Percentiles rank a stretch among this genome's conserved stretches.
Conservation (phyloP, 2,329 filamentous ascomycete genomes). For the Pseudogymnoascus sp. region DNA sequence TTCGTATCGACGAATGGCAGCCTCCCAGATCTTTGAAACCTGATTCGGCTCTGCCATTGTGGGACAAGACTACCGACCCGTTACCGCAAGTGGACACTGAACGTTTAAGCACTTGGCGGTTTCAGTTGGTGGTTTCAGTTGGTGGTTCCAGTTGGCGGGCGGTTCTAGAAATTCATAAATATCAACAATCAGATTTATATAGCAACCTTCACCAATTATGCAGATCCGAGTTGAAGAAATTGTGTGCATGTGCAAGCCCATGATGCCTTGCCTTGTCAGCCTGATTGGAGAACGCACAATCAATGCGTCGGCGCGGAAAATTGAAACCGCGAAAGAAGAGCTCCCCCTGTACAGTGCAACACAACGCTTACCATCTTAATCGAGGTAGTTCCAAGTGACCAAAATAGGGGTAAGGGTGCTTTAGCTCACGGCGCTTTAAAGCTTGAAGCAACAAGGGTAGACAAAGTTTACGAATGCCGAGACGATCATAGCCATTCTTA, state of each 20-base stretch:
- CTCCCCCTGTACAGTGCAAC: neutral
- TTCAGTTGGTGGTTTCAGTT: neutral
- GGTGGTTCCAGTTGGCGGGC: neutral
- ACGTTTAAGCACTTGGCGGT: neutral
- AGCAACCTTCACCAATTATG: neutral
- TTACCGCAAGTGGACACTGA: neutral
- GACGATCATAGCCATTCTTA: too few relatives aligned
- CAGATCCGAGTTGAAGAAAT: neutral
- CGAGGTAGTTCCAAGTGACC: neutral
- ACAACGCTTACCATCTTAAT: neutral
- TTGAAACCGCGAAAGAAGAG: neutral
- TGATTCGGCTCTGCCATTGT: neutral
- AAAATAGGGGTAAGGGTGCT: too few relatives aligned
- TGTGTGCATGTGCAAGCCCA: neutral
- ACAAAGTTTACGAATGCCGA: too few relatives aligned
- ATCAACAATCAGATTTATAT: neutral
- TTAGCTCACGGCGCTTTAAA: too few relatives aligned
- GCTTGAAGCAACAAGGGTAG: too few relatives aligned
- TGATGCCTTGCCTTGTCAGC: neutral
- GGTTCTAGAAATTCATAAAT: neutral
- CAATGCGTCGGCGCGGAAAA: neutral
- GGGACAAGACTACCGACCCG: neutral
- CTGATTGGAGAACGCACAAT: neutral
- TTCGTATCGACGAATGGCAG: neutral
- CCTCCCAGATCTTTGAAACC: neutral